phyloP scores from a whole-genome alignment of 2,329 filamentous ascomycete genomes.

The Diaporthe vexans region DNA sequence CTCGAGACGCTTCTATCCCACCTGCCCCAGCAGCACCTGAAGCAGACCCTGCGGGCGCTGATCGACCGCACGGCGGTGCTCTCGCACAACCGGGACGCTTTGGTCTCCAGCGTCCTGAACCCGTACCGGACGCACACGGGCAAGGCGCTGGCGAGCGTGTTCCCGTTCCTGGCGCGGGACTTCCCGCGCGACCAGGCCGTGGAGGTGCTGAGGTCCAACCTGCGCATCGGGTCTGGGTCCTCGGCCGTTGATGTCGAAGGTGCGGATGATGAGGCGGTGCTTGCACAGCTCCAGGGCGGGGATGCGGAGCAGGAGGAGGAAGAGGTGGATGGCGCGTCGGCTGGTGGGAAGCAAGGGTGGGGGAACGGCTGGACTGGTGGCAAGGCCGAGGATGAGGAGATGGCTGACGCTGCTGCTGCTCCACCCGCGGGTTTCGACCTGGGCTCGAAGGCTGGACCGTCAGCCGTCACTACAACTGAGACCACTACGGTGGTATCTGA shows the following conservation, averaged over 20 bases:
- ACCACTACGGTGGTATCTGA: conserved; percentile 14
- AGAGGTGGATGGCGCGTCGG: conserved; percentile 51
- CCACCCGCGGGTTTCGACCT: conserved; percentile 35
- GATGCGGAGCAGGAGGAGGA: conserved; percentile 55
- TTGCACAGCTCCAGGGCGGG: conserved; percentile 46
- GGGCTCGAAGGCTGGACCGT: neutral
- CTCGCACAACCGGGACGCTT: conserved; percentile 75
- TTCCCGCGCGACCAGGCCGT: conserved; percentile 75
- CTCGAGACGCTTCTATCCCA: conserved; percentile 73
- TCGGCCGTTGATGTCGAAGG: conserved; percentile 60
- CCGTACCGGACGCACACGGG: conserved; percentile 76
- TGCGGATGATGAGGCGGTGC: conserved; percentile 56
- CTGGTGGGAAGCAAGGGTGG: neutral
- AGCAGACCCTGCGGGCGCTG: conserved; percentile 79
- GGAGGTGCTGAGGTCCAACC: conserved; percentile 77
- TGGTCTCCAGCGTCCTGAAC: conserved; percentile 87
- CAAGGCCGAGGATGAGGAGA: conserved; percentile 46
- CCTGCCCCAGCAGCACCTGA: conserved; percentile 76
- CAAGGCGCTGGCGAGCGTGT: conserved; percentile 77
- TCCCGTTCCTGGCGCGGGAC: conserved; percentile 81
- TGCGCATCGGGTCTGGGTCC: conserved; percentile 58
- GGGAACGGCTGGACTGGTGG: conserved; percentile 32
- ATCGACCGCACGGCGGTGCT: conserved; percentile 88
- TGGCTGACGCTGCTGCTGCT: conserved; percentile 41
- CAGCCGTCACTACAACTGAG: conserved; percentile 29